These are phyloP conservation scores for Ceratocystis variospora DNA, from an alignment of 2,329 filamentous ascomycete species.

Conservation along the genomic window DNA sequence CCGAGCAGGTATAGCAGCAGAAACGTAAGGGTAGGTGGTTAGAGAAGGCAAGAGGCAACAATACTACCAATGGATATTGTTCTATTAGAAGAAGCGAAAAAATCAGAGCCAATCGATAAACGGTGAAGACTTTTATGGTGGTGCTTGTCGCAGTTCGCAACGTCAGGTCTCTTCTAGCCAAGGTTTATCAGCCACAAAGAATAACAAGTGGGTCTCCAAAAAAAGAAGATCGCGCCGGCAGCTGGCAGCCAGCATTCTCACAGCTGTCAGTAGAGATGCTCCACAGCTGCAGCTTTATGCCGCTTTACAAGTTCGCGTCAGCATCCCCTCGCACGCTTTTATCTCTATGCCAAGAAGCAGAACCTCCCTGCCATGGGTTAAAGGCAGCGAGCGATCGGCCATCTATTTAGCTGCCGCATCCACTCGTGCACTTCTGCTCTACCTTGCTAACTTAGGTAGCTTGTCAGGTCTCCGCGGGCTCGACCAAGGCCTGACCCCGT, in stretches of 20 bases:
- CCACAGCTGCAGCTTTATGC: not conserved
- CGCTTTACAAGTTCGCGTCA: too few relatives aligned
- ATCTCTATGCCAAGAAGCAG: not conserved
- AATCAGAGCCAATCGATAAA: not conserved
- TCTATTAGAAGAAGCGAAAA: not conserved
- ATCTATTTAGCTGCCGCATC: not conserved
- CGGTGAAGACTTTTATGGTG: constrained; percentile 1
- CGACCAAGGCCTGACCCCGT: not conserved
- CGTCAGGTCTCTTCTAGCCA: not conserved
- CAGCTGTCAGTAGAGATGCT: not conserved
- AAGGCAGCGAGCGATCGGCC: not conserved
- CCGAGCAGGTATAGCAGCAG: not conserved
- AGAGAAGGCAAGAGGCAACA: not conserved
- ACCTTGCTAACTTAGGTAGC: not conserved
- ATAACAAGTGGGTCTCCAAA: not conserved
- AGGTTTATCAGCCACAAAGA: not conserved
- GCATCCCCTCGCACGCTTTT: too few relatives aligned
- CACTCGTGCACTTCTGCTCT: not conserved
- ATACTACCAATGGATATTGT: not conserved
- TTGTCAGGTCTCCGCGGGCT: not conserved
- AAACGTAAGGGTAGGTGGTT: too few relatives aligned
- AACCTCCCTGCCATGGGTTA: not conserved
- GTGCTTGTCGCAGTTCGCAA: constrained; percentile 7
- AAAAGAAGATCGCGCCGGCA: not conserved
- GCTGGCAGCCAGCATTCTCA: not conserved